Percentiles rank a stretch among this genome's conserved stretches.
Conservation (phyloP, 2,329 filamentous ascomycete species). For the Pseudogymnoascus sp. region DNA sequence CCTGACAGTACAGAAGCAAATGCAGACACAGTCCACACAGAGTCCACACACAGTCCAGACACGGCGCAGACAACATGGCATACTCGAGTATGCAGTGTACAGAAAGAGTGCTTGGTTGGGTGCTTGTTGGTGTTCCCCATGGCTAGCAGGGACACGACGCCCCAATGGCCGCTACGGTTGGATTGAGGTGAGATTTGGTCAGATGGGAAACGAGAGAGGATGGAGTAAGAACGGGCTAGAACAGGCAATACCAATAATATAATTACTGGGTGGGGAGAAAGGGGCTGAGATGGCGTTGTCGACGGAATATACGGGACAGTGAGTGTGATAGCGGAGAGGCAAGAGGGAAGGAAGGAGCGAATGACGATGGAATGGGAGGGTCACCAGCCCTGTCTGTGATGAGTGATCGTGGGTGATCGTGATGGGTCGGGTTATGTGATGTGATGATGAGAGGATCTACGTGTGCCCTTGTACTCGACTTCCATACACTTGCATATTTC, state of each 20-base stretch:
- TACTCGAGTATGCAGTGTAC: neutral
- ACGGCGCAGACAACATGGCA: neutral
- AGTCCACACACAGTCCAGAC: too few relatives aligned
- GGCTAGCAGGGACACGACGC: neutral
- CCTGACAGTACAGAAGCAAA: too few relatives aligned
- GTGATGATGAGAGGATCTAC: neutral
- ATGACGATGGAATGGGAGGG: neutral
- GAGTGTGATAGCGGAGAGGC: neutral
- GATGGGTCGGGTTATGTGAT: neutral
- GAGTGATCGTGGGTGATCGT: neutral
- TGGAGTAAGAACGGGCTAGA: neutral
- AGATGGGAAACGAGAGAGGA: neutral
- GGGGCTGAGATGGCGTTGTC: neutral
- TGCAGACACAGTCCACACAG: neutral
- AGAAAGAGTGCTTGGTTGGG: neutral
- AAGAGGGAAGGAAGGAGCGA: neutral
- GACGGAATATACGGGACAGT: neutral
- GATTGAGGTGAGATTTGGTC: neutral
- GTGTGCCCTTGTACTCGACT: neutral
- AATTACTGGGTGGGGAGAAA: neutral
- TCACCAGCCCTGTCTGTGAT: neutral
- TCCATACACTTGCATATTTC: too few relatives aligned
- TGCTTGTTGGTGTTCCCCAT: neutral
- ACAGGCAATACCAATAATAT: neutral
- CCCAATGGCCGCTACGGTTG: neutral